These are phyloP conservation scores for Fusarium palustre DNA, from an alignment of 2,329 filamentous ascomycete species.

Conservation along the genomic window DNA sequence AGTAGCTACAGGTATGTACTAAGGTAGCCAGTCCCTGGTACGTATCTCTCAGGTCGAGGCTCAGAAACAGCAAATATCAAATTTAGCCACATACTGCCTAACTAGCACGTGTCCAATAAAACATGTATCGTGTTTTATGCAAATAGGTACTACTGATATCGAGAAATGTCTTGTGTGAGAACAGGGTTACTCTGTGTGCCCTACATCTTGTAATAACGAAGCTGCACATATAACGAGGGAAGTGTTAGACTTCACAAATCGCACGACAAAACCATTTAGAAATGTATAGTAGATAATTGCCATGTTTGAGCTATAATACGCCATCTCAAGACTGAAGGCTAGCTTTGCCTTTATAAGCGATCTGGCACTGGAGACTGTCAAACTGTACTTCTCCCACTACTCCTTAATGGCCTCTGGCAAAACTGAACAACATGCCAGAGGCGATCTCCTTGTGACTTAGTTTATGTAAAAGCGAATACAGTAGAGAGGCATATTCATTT, in stretches of 20 bases:
- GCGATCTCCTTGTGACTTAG: background rate
- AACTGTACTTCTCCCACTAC: background rate
- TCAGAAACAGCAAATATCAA: background rate
- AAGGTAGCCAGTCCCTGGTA: background rate
- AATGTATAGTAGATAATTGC: background rate
- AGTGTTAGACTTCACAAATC: no score
- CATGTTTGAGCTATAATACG: background rate
- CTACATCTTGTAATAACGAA: no score
- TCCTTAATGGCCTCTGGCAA: background rate
- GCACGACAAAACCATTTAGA: background rate
- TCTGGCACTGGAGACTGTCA: background rate
- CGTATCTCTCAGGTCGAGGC: background rate
- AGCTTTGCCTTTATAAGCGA: background rate
- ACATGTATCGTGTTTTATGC: background rate
- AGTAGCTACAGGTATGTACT: no score
- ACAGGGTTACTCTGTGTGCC: no score
- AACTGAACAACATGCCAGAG: background rate
- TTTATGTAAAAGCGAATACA: background rate
- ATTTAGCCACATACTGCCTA: background rate
- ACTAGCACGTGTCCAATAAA: background rate
- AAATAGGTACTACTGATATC: background rate
- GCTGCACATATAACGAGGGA: no score
- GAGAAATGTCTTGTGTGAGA: background rate
- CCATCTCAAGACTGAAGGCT: background rate
- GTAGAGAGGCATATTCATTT: no score